A percentile compares a stretch with the other conserved stretches of the same genome.
These are phyloP conservation scores for Thymus quinquecostatus DNA, from an alignment of 257 asterid species.

Conservation along the genomic window DNA sequence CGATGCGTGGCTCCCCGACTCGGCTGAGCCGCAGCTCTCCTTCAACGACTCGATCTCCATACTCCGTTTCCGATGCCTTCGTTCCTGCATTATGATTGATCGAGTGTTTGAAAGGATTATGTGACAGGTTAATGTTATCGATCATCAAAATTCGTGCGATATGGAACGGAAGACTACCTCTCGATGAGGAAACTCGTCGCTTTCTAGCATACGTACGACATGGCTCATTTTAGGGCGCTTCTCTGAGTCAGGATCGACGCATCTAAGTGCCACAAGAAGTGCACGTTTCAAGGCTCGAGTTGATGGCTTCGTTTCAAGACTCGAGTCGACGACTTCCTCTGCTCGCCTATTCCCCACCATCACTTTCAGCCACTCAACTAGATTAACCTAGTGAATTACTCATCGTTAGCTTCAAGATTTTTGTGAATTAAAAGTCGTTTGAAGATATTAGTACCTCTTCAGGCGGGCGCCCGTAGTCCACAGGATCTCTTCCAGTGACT, in stretches of 20 bases:
- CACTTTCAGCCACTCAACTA: slow-evolving; percentile 96
- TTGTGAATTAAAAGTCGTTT: slow-evolving; percentile 25
- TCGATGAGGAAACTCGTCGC: slow-evolving; percentile 75
- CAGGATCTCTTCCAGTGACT: slow-evolving; percentile 93
- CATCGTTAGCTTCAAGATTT: too few species aligned
- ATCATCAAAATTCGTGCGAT: background rate
- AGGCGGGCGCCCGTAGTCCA: slow-evolving; percentile 88
- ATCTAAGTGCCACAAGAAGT: slow-evolving; percentile 84
- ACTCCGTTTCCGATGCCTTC: slow-evolving; percentile 60
- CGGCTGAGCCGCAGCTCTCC: slow-evolving; percentile 61
- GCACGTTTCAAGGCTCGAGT: slow-evolving; percentile 87
- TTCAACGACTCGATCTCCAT: slow-evolving; percentile 66
- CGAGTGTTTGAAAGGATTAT: background rate
- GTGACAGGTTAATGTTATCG: background rate
- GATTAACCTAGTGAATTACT: slow-evolving; percentile 62
- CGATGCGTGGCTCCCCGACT: slow-evolving; percentile 42
- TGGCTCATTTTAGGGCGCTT: slow-evolving; percentile 95
- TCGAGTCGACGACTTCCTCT: slow-evolving; percentile 88
- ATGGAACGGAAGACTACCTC: slow-evolving; percentile 44
- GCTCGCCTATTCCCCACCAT: slow-evolving; percentile 94
- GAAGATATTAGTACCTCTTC: slow-evolving; percentile 58
- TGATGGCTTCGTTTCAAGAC: slow-evolving; percentile 69
- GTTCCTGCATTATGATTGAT: slow-evolving; percentile 50
- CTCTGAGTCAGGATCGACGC: slow-evolving; percentile 94
- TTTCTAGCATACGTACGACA: slow-evolving; percentile 86